A percentile compares a stretch with the other conserved stretches of the same genome.
Evolutionary conservation across 1,284 basidiomycete genomes (phyloP).

Genomic region (Ustilago shanxiensis): DNA sequence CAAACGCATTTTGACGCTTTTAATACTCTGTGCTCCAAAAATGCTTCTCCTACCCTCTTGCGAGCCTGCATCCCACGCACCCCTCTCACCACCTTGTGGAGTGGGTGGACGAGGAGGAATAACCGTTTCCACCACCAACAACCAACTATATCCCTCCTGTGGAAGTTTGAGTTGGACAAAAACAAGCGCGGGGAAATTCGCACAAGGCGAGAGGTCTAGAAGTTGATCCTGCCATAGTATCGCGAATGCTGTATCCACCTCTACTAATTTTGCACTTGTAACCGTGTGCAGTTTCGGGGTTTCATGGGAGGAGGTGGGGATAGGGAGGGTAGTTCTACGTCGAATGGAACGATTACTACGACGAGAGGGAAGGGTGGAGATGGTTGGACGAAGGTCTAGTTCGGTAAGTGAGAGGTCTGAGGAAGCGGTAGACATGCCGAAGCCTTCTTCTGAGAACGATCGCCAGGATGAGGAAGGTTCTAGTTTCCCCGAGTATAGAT

Average conservation of each 20-base stretch:
- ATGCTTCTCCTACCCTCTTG: constrained; percentile 18
- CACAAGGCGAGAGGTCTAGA: constrained; percentile 30
- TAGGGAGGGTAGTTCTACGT: background rate
- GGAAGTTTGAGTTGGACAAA: constrained; percentile 31
- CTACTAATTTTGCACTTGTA: background rate
- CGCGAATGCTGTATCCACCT: constrained; percentile 16
- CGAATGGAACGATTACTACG: background rate
- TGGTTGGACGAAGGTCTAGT: constrained; percentile 12
- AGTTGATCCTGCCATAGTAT: constrained; percentile 50
- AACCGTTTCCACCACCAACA: constrained; percentile 39
- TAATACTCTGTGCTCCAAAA: constrained; percentile 46
- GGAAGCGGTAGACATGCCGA: constrained; percentile 34
- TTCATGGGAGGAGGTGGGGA: background rate
- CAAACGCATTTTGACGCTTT: constrained; percentile 26
- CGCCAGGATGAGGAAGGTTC: constrained; percentile 40
- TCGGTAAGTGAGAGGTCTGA: constrained; percentile 29
- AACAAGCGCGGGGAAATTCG: constrained; percentile 27
- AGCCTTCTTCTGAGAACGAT: constrained; percentile 41
- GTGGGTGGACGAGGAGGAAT: constrained; percentile 48
- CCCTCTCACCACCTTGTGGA: constrained; percentile 10
- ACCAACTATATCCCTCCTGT: constrained; percentile 16
- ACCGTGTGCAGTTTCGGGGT: constrained; percentile 11
- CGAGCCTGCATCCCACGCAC: background rate
- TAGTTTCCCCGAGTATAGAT: constrained; percentile 16
- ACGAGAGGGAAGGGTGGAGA: constrained; percentile 2